Percentiles rank a stretch among this genome's conserved stretches.
Evolutionary conservation across 768 basidiomycete genomes (phyloP).

Genomic region (Lactifluus volemus): DNA sequence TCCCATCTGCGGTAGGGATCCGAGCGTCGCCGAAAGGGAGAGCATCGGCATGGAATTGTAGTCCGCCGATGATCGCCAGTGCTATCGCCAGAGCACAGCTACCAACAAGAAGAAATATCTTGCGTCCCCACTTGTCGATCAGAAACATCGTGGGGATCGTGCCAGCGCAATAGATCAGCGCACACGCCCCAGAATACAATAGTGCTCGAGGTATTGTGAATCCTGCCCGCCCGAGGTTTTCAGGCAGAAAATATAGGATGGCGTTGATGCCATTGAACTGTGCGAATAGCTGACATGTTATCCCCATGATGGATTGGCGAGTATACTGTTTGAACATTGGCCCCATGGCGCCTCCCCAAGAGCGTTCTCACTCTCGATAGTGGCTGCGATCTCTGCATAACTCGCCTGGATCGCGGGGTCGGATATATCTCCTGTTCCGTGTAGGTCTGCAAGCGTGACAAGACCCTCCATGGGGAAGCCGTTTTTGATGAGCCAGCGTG

Average conservation of each 20-base stretch:
- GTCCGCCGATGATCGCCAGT: constrained; percentile 42
- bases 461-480: constrained; percentile 44
- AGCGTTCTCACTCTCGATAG: constrained; percentile 32
- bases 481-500: constrained; percentile 47
- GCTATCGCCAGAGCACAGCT: constrained; percentile 35
- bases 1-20: constrained; percentile 28
- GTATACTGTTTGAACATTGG: constrained; percentile 44
- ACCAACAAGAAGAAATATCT: constrained; percentile 41
- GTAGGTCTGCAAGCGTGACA: constrained; percentile 47
- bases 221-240: constrained; percentile 42
- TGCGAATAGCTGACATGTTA: constrained; percentile 43
- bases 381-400: constrained; percentile 35
- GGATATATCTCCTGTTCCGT: constrained; percentile 39
- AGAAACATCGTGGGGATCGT: constrained; percentile 46
- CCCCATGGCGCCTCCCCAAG: constrained; percentile 36
- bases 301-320: constrained; percentile 41
- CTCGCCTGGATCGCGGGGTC: constrained; percentile 36
- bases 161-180: constrained; percentile 40
- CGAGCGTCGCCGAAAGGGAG: constrained; percentile 29
- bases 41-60: constrained; percentile 38
- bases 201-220: constrained; percentile 36
- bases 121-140: constrained; percentile 46
- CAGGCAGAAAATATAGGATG: constrained; percentile 50
- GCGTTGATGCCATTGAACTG: constrained; percentile 51
- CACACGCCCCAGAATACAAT: constrained; percentile 39